These are phyloP conservation scores for Trematosphaeria pertusa DNA, from an alignment of 2,329 filamentous ascomycete species.

Conservation along the genomic window DNA sequence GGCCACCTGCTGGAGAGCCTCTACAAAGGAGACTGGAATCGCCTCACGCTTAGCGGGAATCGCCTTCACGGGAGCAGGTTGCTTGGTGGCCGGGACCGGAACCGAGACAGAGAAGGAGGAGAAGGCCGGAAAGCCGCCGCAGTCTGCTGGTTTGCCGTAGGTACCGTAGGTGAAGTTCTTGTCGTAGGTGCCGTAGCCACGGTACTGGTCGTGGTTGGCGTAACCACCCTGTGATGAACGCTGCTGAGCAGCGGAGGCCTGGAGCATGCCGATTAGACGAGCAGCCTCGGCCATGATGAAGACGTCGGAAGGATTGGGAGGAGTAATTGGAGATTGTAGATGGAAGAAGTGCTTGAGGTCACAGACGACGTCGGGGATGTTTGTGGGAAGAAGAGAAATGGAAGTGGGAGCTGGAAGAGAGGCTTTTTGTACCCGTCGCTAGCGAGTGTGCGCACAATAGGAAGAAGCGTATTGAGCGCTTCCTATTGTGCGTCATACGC, in stretches of 20 bases:
- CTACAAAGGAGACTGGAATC: slow-evolving; percentile 21
- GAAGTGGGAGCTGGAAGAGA: not conserved
- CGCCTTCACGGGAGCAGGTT: slow-evolving; percentile 4
- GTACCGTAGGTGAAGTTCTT: no score
- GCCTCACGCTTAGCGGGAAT: slow-evolving; percentile 8
- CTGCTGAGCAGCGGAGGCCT: slow-evolving; percentile 30
- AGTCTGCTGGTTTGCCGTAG: slow-evolving; percentile 22
- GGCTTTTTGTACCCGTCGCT: not conserved
- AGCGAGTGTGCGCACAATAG: slow-evolving; percentile 12
- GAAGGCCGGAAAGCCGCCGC: slow-evolving; percentile 7
- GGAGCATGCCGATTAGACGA: slow-evolving; percentile 32
- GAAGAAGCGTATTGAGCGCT: slow-evolving; percentile 4
- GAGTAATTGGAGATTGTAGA: not conserved
- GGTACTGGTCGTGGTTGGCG: no score
- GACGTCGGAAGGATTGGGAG: not conserved
- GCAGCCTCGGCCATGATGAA: slow-evolving; percentile 30
- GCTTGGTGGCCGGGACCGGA: slow-evolving; percentile 7
- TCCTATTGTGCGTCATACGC: slow-evolving; percentile 3
- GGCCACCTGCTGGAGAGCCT: slow-evolving; percentile 23
- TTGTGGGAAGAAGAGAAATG: not conserved
- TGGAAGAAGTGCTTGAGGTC: not conserved
- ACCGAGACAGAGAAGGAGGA: slow-evolving; percentile 3
- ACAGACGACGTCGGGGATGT: no score
- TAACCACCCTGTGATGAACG: no score
- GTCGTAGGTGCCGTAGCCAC: no score